Percentiles rank a stretch among this genome's conserved stretches.
Conservation (phyloP, 1,139 yeast species). For the Candida gigantensis region DNA sequence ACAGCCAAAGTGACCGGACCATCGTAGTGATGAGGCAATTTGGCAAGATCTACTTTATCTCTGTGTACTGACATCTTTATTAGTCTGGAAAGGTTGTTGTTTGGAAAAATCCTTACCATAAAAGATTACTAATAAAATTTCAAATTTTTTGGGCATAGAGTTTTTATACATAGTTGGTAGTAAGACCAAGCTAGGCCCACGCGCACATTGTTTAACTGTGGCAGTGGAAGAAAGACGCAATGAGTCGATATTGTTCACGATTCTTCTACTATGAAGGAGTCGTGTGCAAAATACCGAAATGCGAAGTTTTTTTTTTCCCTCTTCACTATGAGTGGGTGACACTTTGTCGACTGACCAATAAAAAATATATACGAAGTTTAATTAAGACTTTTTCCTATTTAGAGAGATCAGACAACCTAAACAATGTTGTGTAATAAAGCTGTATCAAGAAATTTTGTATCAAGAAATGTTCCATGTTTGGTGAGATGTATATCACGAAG, state of each 20-base stretch:
- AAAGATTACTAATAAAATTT: neutral
- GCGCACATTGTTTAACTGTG: no score
- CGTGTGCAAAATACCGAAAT: no score
- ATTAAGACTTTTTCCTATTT: no score
- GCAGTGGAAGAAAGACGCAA: no score
- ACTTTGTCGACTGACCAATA: no score
- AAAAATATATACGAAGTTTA: no score
- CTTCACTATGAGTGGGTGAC: no score
- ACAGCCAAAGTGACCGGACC: conserved; percentile 71
- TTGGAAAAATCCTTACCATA: conserved; percentile 7
- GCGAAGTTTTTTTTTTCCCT: no score
- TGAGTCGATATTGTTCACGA: no score
- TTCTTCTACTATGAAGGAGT: no score
- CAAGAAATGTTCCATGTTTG: conserved; percentile 1
- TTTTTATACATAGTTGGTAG: no score
- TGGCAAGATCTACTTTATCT: conserved; percentile 26
- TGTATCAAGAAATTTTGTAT: neutral
- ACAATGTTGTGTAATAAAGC: conserved; percentile 1
- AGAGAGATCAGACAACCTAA: neutral
- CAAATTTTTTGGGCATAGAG: conserved; percentile 3
- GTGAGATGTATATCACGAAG: conserved; percentile 4
- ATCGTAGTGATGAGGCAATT: conserved; percentile 42
- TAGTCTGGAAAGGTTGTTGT: conserved; percentile 1
- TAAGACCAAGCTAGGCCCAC: neutral
- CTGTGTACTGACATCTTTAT: conserved; percentile 39